Percentiles rank a stretch among this genome's conserved stretches.
Conservation (phyloP, 192 early-diverging fungal genomes). For the Coemansia sp. region DNA sequence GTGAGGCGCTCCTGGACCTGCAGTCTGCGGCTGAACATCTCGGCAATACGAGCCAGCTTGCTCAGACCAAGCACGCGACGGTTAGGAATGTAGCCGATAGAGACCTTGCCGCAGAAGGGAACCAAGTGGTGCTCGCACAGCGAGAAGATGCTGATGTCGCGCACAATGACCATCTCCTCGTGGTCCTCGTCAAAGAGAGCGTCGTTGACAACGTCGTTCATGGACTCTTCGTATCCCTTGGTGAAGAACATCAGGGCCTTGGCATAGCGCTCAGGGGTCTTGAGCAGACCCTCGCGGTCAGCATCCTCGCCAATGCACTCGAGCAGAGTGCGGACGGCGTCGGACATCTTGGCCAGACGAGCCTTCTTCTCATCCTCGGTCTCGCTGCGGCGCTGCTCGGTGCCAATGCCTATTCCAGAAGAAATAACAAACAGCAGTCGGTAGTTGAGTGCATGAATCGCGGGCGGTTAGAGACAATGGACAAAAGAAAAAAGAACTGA, state of each 20-base stretch:
- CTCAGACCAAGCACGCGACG: conserved; percentile 91
- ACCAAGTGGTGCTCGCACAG: conserved; percentile 99
- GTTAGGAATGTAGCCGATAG: conserved; percentile 97
- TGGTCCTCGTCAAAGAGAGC: conserved; percentile 98
- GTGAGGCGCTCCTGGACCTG: conserved; percentile 99
- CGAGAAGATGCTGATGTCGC: conserved; percentile 94
- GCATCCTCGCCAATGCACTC: conserved; percentile 96
- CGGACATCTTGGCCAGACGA: conserved; percentile 79
- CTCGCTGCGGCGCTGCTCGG: conserved; percentile 78
- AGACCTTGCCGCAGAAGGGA: conserved; percentile 96
- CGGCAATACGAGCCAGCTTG: conserved; percentile 97
- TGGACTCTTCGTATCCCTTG: conserved; percentile 95
- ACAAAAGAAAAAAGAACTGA: neutral
- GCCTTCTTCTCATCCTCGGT: conserved; percentile 68
- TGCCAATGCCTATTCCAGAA: conserved; percentile 68
- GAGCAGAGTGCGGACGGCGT: conserved; percentile 84
- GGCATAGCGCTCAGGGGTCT: conserved; percentile 96
- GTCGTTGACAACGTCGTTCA: conserved; percentile 89
- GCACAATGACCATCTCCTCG: conserved; percentile 99
- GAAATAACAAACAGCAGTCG: neutral
- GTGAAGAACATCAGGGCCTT: conserved; percentile 98
- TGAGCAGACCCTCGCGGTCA: conserved; percentile 89
- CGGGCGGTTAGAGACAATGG: conserved; percentile 3
- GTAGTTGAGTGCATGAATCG: conserved; percentile 5
- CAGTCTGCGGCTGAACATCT: conserved; percentile 95